Percentiles rank a stretch among this genome's conserved stretches.
phyloP scores from a whole-genome alignment of 2,329 filamentous ascomycete species.

The Alternaria ventricosa region DNA sequence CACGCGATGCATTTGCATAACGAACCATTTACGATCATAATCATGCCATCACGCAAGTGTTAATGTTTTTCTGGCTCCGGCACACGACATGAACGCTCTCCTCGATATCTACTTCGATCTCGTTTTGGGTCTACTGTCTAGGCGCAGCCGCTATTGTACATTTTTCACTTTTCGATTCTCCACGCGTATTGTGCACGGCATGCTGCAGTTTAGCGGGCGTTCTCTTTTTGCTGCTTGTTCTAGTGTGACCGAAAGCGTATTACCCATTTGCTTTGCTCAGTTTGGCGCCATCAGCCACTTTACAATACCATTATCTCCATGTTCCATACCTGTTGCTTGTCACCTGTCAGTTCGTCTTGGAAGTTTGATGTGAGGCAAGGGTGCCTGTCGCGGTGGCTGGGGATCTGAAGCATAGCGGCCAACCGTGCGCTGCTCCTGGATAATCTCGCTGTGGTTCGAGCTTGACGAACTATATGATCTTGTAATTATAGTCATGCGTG shows the following conservation, averaged over 20 bases:
- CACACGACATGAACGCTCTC: slow-evolving; percentile 28
- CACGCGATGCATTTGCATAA: slow-evolving; percentile 22
- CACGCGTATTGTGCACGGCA: slow-evolving; percentile 18
- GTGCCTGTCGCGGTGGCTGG: slow-evolving; percentile 3
- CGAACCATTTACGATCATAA: slow-evolving; percentile 30
- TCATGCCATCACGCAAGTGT: slow-evolving; percentile 38
- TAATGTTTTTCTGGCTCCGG: slow-evolving; percentile 37
- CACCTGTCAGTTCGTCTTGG: slow-evolving; percentile 4
- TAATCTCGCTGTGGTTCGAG: slow-evolving; percentile 18
- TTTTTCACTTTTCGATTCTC: slow-evolving; percentile 18
- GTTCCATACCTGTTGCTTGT: slow-evolving; percentile 1
- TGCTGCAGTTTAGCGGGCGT: slow-evolving; percentile 46
- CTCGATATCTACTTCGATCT: slow-evolving; percentile 21
- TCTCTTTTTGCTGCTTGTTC: slow-evolving; percentile 19
- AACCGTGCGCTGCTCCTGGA: slow-evolving; percentile 11
- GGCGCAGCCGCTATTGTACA: slow-evolving; percentile 30
- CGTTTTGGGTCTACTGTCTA: slow-evolving; percentile 24
- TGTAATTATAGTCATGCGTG: slow-evolving; percentile 32
- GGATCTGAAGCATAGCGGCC: slow-evolving; percentile 9
- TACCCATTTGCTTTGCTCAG: slow-evolving; percentile 20
- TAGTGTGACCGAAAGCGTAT: slow-evolving; percentile 5
- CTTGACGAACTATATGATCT: slow-evolving; percentile 20
- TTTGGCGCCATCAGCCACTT: slow-evolving; percentile 2
- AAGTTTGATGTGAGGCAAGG: slow-evolving; percentile 7
- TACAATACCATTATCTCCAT: slow-evolving; percentile 3